These are phyloP conservation scores for Cyclocybe aegerita DNA, from an alignment of 768 basidiomycete species.

Conservation along the genomic window DNA sequence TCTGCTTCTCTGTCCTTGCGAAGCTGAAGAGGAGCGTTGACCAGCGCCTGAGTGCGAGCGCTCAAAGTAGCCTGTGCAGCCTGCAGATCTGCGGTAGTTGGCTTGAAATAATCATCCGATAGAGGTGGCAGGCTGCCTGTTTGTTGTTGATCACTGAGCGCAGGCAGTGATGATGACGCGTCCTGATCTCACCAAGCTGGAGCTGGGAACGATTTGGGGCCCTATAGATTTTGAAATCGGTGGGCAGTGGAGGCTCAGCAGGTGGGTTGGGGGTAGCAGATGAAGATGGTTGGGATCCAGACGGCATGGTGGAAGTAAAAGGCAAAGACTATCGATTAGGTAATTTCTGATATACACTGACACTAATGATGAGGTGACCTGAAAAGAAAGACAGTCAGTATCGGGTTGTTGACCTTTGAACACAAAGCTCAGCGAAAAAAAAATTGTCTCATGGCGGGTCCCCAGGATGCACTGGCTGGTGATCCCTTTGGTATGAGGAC, in stretches of 20 bases:
- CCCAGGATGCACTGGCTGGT: constrained; percentile 76
- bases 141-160: constrained; percentile 24
- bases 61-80: constrained; percentile 62
- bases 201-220: constrained; percentile 15
- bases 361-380: background rate
- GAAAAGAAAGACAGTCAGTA: constrained; percentile 18
- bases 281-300: background rate
- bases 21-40: constrained; percentile 70
- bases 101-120: constrained; percentile 74
- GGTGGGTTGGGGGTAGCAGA: background rate
- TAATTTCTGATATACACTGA: constrained; percentile 8
- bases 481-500: constrained; percentile 67
- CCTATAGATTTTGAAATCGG: constrained; percentile 29
- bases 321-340: constrained; percentile 13
- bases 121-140: constrained; percentile 30
- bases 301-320: constrained; percentile 1
- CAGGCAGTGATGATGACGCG: background rate
- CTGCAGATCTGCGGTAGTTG: constrained; percentile 69
- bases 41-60: constrained; percentile 60
- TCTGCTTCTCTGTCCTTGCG: constrained; percentile 63
- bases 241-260: constrained; percentile 7
- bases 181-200: constrained; percentile 15
- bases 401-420: background rate
- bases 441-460: constrained; percentile 70
- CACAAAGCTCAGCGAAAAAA: constrained; percentile 43